phyloP scores from a whole-genome alignment of 371 early-diverging fungal species.

The Syncephalastrum monosporum region DNA sequence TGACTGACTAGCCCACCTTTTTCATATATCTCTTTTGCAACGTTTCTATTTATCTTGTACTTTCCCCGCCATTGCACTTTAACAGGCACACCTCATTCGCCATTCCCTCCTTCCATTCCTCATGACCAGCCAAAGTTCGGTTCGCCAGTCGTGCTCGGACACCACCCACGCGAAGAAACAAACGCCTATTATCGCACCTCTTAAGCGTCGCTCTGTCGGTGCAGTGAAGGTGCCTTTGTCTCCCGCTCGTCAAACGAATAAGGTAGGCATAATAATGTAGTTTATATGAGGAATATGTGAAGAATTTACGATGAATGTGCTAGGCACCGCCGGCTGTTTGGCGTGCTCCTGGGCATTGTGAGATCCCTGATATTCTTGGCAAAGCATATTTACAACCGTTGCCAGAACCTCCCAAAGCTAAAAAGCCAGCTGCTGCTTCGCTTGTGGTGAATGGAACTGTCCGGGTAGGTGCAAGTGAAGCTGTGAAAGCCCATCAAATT shows the following conservation, averaged over 20 bases:
- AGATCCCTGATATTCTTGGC: slow-evolving; percentile 49
- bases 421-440: slow-evolving; percentile 2
- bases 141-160: too few relatives aligned
- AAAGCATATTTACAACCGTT: slow-evolving; percentile 34
- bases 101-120: too few relatives aligned
- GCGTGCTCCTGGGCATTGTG: slow-evolving; percentile 48
- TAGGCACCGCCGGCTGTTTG: slow-evolving; percentile 16
- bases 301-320: not conserved
- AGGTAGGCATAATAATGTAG: slow-evolving; percentile 5
- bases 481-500: slow-evolving; percentile 6
- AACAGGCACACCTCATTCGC: too few relatives aligned
- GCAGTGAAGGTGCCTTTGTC: slow-evolving; percentile 15
- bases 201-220: slow-evolving; percentile 21
- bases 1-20: too few relatives aligned
- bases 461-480: not conserved
- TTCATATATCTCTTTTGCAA: too few relatives aligned
- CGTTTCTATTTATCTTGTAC: too few relatives aligned
- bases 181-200: slow-evolving; percentile 5
- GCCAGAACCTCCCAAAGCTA: slow-evolving; percentile 6
- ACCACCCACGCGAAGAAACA: slow-evolving; percentile 3
- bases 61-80: too few relatives aligned
- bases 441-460: not conserved
- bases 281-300: not conserved
- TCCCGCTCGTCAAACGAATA: not conserved
- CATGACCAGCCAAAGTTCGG: too few relatives aligned